Evolutionary conservation across 306 rosid species (phyloP), one percentile per base, ranked within the genome.

Genomic region (Benincasa hispida): DNA sequence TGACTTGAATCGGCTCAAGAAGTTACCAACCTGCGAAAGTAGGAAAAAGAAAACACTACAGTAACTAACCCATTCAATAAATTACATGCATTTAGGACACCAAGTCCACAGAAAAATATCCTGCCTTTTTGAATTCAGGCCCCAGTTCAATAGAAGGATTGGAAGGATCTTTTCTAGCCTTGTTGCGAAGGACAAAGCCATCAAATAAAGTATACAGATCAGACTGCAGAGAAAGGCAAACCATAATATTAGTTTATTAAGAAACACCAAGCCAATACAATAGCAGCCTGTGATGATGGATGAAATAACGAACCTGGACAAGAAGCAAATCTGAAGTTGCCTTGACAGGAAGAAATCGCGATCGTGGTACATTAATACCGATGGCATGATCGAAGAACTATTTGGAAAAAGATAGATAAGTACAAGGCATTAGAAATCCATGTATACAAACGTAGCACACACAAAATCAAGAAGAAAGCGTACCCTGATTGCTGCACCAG

Each of bases 401-500:
- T 74, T 74, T 17, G 70, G 67, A 58, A 9, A 60, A 78, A 2
- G 60, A 76, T 28, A 25, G 70, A 17, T 13, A 68, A 51, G 48
- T 8, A 14, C 2, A 63, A 60, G 42, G 24, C 48, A 41, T 28
- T 5, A 72, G n/a, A 28, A 18, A 24, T 51, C 60, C 19, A 72
- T 32, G 60, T 72, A 17, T 27, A 72, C 21, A 17, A 19, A 72
- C 45, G 12, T 72, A 50, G 60, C 19, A 50, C 28, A 47, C 24
- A 72, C 5, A 1, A 30, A 51, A 50, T 48, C 28, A 30, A 72
- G 76, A 30, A 66, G 28, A 53, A 47, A 9, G n/a, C 51, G 73
- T 86, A 94, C 99, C 99, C 86, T 85, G 76, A 94, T 94, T 69
- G 99, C 99, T 41, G 99, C 99, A 70, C 99, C 99, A 76, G 99